Conservation (phyloP, 192 early-diverging fungal species). For the Linnemannia schmuckeri region DNA sequence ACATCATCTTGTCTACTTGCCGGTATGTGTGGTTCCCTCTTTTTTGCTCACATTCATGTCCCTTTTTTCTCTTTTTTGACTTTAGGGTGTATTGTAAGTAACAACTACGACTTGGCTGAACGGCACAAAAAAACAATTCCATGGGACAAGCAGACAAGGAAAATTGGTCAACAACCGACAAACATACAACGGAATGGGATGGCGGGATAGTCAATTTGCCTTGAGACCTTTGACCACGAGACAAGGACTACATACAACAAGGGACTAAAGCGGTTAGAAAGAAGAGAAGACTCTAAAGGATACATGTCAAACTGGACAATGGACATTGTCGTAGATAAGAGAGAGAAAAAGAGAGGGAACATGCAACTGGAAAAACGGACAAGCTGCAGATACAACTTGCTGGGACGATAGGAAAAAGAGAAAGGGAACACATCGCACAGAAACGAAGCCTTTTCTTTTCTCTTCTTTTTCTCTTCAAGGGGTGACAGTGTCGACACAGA, state of each 20-base stretch:
- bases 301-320: no score
- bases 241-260: no score
- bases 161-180: neutral
- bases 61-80: neutral
- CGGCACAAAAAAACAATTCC: neutral
- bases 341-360: no score
- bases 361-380: no score
- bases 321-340: no score
- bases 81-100: constrained; percentile 57
- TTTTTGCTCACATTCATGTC: neutral
- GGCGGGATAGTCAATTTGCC: neutral
- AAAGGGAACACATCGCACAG: no score
- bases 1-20: neutral
- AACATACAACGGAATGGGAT: neutral
- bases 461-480: neutral
- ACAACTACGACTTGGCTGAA: neutral
- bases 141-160: neutral
- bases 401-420: no score
- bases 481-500: neutral
- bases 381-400: no score
- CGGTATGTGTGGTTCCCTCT: neutral
- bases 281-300: no score
- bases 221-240: no score
- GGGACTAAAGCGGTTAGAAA: no score
- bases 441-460: neutral